Conservation (phyloP, 345 rosid genomes). For the Salix dunnii region DNA sequence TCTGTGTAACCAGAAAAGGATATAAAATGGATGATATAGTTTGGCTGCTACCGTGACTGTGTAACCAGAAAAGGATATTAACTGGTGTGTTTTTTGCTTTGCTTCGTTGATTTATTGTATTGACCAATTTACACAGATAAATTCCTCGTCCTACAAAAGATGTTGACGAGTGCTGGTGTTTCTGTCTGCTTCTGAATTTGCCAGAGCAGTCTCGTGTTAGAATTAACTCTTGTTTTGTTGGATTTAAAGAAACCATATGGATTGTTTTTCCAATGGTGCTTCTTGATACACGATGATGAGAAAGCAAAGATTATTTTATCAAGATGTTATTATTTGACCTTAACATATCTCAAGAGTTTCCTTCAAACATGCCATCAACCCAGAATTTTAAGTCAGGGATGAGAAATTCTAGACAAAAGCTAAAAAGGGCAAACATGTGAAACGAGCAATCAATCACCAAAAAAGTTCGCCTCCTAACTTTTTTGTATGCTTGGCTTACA, state of each 20-base stretch:
- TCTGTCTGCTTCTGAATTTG: slow-evolving; percentile 6
- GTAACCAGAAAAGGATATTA: background rate
- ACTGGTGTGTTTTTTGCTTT: background rate
- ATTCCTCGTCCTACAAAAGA: slow-evolving; percentile 21
- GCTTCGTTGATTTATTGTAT: background rate
- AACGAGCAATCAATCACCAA: slow-evolving; percentile 10
- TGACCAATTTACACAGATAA: slow-evolving; percentile 18
- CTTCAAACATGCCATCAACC: background rate
- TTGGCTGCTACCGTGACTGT: slow-evolving; percentile 12
- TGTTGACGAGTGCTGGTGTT: background rate
- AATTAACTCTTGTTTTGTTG: background rate
- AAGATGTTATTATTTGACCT: background rate
- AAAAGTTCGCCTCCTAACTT: slow-evolving; percentile 19
- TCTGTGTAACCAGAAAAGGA: background rate
- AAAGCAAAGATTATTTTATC: background rate
- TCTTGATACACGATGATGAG: background rate
- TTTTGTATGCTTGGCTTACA: slow-evolving; percentile 27
- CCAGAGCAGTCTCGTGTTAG: slow-evolving; percentile 6
- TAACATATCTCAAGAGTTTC: background rate
- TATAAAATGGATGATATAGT: slow-evolving; percentile 27
- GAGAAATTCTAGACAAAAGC: slow-evolving; percentile 16
- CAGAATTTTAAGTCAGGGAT: background rate
- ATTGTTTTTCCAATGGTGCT: background rate
- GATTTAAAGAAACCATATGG: background rate
- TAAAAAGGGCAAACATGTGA: slow-evolving; percentile 18